Conservation (phyloP, 1,139 yeast species). For the Arxiozyma telluris region DNA sequence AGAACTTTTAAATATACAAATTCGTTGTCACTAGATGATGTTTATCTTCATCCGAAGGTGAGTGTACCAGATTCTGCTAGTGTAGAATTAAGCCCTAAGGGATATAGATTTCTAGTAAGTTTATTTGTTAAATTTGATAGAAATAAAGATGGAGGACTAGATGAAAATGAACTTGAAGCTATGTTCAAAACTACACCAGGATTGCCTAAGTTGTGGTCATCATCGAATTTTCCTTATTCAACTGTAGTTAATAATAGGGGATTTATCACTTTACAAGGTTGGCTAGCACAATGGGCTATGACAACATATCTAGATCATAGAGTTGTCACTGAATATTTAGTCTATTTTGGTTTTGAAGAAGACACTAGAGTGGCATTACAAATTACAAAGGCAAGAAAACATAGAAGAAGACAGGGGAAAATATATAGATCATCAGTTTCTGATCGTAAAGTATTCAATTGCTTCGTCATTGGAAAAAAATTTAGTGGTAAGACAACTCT, state of each 20-base stretch:
- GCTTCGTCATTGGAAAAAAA: slow-evolving; percentile 78
- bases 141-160: slow-evolving; percentile 93
- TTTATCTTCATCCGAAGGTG: slow-evolving; percentile 63
- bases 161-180: slow-evolving; percentile 54
- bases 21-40: slow-evolving; percentile 74
- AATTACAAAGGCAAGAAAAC: slow-evolving; percentile 71
- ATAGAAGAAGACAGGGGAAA: slow-evolving; percentile 54
- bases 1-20: slow-evolving; percentile 86
- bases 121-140: slow-evolving; percentile 77
- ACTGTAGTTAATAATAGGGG: slow-evolving; percentile 88
- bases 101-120: slow-evolving; percentile 86
- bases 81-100: slow-evolving; percentile 89
- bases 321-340: slow-evolving; percentile 79
- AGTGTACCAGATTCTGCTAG: slow-evolving; percentile 73
- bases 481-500: slow-evolving; percentile 81
- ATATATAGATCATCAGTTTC: slow-evolving; percentile 58
- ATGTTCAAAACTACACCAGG: slow-evolving; percentile 90
- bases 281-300: slow-evolving; percentile 98
- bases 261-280: slow-evolving; percentile 84
- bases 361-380: slow-evolving; percentile 51
- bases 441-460: slow-evolving; percentile 86
- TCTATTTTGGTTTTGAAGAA: slow-evolving; percentile 75
- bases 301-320: slow-evolving; percentile 79
- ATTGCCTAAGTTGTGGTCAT: slow-evolving; percentile 76
- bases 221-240: slow-evolving; percentile 73